Base-by-base conservation (phyloP, 305 asterid species). In the Solanum hybrid region DNA sequence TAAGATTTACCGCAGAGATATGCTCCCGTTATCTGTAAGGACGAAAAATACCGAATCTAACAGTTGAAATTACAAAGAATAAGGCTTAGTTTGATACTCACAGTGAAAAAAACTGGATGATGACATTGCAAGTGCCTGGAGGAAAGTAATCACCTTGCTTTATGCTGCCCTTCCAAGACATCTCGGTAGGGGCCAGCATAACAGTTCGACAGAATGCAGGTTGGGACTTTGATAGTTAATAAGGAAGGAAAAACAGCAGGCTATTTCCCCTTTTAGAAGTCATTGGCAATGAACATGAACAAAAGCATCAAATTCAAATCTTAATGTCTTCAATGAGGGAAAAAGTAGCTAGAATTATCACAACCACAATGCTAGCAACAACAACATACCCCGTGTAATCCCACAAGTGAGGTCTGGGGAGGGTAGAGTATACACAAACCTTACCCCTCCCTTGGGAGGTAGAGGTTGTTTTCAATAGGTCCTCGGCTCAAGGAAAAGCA, bases 301-400 rank as follows among this genome's bases (percentile, higher is more conserved):
- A n/a, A 79, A 91, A 89, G 76, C 87, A 88, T 89, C 90, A 22
- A 75, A 88, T 91, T 91, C 84, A 89, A 83, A 92, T 89, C 86
- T 84, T 34, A 81, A 84, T 78, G 87, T 77, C 91, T 92, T 93
- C 70, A 84, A 90, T 17, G 84, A 89, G 41, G 88, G 90, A 78
- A 33, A 78, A 78, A 11, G 33, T 22, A 79, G 27, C 41, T n/a
- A 36, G 39, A 79, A 37, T 12, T 36, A n/a, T 37, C 86, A 79
- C 61, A 79, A 79, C 22, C 22, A 36, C 17, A 36, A 79, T n/a
- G 61, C 6, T 37, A 11, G 17, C 57, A 76, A 15, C 38, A 31
- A 73, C 34, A 76, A 76, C 38, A 31, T 76, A 76, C 2, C 38
- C 24, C 10, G 81, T 8, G 38, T 76, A 76, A 15, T 76, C 13